These are phyloP conservation scores for Rhodotorula babjevae DNA, from an alignment of 768 basidiomycete genomes.

Conservation along the genomic window DNA sequence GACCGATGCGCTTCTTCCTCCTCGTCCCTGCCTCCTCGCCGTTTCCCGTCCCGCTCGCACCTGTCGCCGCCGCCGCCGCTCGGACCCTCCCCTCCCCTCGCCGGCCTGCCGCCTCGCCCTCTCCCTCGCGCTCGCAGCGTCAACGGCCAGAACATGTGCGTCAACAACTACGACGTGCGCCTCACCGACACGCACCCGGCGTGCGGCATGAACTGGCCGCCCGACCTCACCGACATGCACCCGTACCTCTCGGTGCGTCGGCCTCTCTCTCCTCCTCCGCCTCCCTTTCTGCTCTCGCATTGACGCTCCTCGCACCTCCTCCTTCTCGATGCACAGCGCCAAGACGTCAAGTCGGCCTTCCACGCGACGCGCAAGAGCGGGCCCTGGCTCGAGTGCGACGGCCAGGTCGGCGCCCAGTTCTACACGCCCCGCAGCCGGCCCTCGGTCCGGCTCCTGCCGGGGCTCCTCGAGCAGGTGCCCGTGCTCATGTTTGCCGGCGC, in stretches of 20 bases:
- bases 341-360: constrained; percentile 72
- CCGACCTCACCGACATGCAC: constrained; percentile 58
- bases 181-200: constrained; percentile 69
- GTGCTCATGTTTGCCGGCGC: constrained; percentile 92
- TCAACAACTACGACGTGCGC: constrained; percentile 93
- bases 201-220: constrained; percentile 98
- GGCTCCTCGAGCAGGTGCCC: constrained; percentile 69
- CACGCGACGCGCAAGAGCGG: constrained; percentile 73
- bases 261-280: not conserved
- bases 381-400: constrained; percentile 60
- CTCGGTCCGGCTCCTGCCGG: constrained; percentile 69
- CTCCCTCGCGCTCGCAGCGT: constrained; percentile 44
- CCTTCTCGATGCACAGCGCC: constrained; percentile 53
- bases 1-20: not conserved
- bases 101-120: not conserved
- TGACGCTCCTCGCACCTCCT: not conserved
- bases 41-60: not conserved
- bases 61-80: not conserved
- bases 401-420: constrained; percentile 63
- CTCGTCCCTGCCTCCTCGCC: not conserved
- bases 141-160: constrained; percentile 57
- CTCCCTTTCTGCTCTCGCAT: no score
- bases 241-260: constrained; percentile 70
- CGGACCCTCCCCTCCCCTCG: not conserved
- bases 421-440: constrained; percentile 58